These are phyloP conservation scores for Prunus armeniaca DNA, from an alignment of 306 rosid genomes.

Conservation along the genomic window DNA sequence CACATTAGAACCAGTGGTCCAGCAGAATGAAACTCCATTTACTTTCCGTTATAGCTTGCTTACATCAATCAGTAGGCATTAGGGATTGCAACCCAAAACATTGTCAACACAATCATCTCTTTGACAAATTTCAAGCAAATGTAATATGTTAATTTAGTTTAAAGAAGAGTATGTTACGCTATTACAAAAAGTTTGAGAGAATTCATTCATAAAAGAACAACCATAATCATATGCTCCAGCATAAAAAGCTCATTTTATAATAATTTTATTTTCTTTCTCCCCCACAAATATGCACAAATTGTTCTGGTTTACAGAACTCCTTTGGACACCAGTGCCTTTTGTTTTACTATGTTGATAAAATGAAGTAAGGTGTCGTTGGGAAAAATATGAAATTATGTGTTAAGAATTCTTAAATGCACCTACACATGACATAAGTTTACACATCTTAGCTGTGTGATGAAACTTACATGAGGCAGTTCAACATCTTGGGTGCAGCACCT, in stretches of 20 bases:
- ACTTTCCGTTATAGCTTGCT: neutral
- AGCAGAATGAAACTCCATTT: neutral
- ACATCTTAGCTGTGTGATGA: slow-evolving; percentile 4
- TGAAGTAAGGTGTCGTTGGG: neutral
- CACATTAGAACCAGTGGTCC: neutral
- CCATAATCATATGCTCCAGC: neutral
- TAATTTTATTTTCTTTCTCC: neutral
- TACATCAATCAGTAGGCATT: neutral
- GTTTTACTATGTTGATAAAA: neutral
- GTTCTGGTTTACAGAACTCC: neutral
- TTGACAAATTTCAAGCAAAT: neutral
- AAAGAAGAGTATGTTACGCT: neutral
- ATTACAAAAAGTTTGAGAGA: neutral
- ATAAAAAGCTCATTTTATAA: no score
- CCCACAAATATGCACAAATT: neutral
- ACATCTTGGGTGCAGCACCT: slow-evolving; percentile 99
- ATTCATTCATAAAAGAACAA: neutral
- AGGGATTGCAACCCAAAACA: neutral
- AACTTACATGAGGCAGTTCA: slow-evolving; percentile 99
- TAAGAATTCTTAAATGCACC: neutral
- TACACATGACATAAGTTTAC: neutral
- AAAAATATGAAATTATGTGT: neutral
- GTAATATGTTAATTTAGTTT: neutral
- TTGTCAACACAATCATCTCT: neutral
- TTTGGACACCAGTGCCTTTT: neutral